These are phyloP conservation scores for Martensiomyces pterosporus DNA, from an alignment of 192 early-diverging fungal species.

Conservation along the genomic window DNA sequence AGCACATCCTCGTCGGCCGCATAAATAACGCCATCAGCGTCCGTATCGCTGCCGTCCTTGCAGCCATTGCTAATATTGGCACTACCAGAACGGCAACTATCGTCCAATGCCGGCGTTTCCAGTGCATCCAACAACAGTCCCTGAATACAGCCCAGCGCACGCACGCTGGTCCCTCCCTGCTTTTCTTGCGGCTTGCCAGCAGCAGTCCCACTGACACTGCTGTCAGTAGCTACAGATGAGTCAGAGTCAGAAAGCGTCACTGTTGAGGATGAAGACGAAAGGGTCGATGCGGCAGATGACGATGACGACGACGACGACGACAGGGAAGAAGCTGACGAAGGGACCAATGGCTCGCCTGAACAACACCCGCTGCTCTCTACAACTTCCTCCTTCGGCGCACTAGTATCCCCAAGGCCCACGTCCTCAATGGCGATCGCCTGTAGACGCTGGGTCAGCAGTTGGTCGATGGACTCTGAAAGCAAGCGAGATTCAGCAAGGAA, in stretches of 20 bases:
- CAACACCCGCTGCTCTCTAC: no score
- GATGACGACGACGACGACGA: conserved; percentile 13
- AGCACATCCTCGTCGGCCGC: conserved; percentile 3
- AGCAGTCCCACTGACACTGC: no score
- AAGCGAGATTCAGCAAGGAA: not conserved
- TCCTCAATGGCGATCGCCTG: not conserved
- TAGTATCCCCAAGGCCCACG: no score
- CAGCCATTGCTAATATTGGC: not conserved
- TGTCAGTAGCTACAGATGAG: no score
- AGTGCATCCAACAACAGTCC: not conserved
- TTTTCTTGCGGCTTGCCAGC: no score
- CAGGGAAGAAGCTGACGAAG: conserved; percentile 6
- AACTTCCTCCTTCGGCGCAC: no score
- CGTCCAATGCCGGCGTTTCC: not conserved
- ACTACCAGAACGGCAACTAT: not conserved
- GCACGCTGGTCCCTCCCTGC: no score
- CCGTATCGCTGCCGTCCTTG: no score
- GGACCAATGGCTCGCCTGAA: no score
- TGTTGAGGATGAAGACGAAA: not conserved
- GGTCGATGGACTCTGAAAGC: not conserved
- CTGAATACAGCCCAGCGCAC: not conserved
- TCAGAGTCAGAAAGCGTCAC: conserved; percentile 11
- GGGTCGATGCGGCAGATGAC: not conserved
- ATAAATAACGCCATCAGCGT: no score
- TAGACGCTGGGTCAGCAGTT: not conserved